Conservation (phyloP, 2,329 filamentous ascomycete species). For the Sarocladium kiliense region DNA sequence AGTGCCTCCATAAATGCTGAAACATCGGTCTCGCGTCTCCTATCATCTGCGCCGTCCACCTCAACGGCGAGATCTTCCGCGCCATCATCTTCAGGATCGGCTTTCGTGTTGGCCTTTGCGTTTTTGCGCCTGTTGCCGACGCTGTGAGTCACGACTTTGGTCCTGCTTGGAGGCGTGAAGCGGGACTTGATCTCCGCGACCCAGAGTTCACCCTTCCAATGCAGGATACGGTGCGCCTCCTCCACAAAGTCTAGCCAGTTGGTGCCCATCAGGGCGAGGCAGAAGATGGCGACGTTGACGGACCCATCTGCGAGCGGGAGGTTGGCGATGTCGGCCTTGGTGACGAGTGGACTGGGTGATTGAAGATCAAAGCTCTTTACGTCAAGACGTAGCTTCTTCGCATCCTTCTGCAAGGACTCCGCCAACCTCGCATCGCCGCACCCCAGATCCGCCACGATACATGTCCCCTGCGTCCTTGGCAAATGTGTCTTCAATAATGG, state of each 20-base stretch:
- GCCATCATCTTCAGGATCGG: constrained; percentile 36
- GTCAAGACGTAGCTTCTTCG: constrained; percentile 64
- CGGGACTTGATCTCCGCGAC: constrained; percentile 94
- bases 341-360: constrained; percentile 69
- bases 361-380: constrained; percentile 86
- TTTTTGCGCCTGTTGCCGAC: constrained; percentile 63
- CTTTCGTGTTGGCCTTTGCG: constrained; percentile 37
- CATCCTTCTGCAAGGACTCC: constrained; percentile 57
- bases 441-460: constrained; percentile 83
- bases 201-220: constrained; percentile 95
- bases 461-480: constrained; percentile 65
- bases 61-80: constrained; percentile 60
- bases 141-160: constrained; percentile 56
- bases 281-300: constrained; percentile 89
- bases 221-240: constrained; percentile 86
- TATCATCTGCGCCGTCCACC: constrained; percentile 62
- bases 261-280: constrained; percentile 95
- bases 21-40: constrained; percentile 74
- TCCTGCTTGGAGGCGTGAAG: constrained; percentile 49
- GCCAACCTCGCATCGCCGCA: constrained; percentile 88
- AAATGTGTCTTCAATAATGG: constrained; percentile 42
- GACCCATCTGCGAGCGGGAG: constrained; percentile 70
- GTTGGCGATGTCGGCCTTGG: constrained; percentile 80
- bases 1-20: constrained; percentile 82
- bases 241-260: constrained; percentile 98